phyloP scores from a whole-genome alignment of 768 basidiomycete genomes.

The Tremella yokohamensis region DNA sequence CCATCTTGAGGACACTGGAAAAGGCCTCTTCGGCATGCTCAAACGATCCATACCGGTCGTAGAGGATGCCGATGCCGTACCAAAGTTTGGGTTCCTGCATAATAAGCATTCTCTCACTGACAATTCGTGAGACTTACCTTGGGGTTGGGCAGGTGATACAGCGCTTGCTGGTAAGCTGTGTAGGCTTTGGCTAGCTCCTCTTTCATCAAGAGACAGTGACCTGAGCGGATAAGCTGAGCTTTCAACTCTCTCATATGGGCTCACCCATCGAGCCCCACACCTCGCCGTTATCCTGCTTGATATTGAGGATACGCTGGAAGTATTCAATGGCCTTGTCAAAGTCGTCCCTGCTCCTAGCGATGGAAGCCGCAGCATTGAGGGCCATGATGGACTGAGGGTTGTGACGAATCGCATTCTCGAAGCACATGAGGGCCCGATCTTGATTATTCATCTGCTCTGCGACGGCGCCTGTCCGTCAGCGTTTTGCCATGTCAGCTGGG shows the following conservation, averaged over 20 bases:
- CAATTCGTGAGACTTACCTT: constrained; percentile 71
- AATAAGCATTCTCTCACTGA: background rate
- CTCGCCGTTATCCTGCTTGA: constrained; percentile 96
- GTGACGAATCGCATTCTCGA: constrained; percentile 92
- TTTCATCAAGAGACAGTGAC: constrained; percentile 98
- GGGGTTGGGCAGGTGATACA: constrained; percentile 91
- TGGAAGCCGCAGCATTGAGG: constrained; percentile 88
- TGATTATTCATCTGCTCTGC: constrained; percentile 91
- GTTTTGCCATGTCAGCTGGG: background rate
- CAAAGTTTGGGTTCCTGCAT: constrained; percentile 93
- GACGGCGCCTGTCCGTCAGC: constrained; percentile 66
- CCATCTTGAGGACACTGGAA: constrained; percentile 91
- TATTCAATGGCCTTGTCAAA: constrained; percentile 96
- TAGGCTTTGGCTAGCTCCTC: constrained; percentile 99
- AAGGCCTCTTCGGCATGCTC: constrained; percentile 99
- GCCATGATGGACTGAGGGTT: constrained; percentile 87
- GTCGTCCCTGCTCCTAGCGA: constrained; percentile 95
- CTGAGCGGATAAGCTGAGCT: constrained; percentile 51
- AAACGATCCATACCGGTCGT: constrained; percentile 95
- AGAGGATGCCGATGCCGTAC: constrained; percentile 99
- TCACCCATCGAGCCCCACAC: constrained; percentile 92
- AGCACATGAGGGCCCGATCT: constrained; percentile 85
- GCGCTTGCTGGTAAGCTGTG: constrained; percentile 94
- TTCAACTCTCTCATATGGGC: background rate
- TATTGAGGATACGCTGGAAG: constrained; percentile 83